Evolutionary conservation across 208 protist species (phyloP).

Genomic region (Herpetomonas muscarum): DNA sequence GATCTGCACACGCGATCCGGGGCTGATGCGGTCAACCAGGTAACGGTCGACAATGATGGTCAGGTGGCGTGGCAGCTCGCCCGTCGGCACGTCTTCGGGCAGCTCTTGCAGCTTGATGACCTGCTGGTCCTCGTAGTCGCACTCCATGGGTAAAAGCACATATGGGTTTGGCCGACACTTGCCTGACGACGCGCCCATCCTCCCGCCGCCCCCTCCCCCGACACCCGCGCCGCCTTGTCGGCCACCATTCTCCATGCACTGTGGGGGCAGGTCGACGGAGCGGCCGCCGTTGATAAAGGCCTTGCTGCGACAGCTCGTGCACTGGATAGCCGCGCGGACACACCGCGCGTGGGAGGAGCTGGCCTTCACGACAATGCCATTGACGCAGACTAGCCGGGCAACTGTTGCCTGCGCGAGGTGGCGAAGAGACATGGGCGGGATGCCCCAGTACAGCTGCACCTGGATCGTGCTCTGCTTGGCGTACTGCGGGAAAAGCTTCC

Average conservation of each 20-base stretch:
- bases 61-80: constrained; percentile 89
- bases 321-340: constrained; percentile 86
- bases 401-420: constrained; percentile 75
- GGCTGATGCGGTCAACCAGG: constrained; percentile 91
- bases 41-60: constrained; percentile 88
- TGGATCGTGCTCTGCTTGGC: constrained; percentile 72
- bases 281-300: constrained; percentile 75
- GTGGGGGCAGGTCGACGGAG: constrained; percentile 70
- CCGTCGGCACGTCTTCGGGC: constrained; percentile 93
- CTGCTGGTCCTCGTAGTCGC: constrained; percentile 92
- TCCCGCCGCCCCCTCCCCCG: constrained; percentile 14
- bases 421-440: constrained; percentile 74
- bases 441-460: constrained; percentile 86
- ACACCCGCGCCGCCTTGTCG: constrained; percentile 15
- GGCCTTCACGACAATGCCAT: constrained; percentile 88
- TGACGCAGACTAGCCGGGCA: constrained; percentile 77
- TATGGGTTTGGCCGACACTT: constrained; percentile 92
- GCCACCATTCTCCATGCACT: constrained; percentile 83
- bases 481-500: constrained; percentile 58
- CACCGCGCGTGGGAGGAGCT: constrained; percentile 79
- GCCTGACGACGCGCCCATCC: constrained; percentile 13
- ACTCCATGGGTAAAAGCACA: constrained; percentile 90
- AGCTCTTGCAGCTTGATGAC: constrained; percentile 94
- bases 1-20: constrained; percentile 97
- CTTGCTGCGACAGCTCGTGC: constrained; percentile 86